Base-by-base conservation (phyloP, 345 rosid genomes). In the Salix viminalis region DNA sequence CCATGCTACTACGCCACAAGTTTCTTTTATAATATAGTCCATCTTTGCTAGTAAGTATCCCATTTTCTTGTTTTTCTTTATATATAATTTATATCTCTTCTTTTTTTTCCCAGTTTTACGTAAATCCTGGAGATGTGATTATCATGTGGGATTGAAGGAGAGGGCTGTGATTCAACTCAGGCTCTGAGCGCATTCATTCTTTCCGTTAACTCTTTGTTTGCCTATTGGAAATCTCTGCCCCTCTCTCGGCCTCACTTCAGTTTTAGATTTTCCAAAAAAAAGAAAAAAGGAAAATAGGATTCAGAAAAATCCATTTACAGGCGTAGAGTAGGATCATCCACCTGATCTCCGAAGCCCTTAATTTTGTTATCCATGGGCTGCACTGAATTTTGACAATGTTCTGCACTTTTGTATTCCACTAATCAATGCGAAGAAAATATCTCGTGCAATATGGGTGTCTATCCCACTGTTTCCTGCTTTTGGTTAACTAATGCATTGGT, bases 301-400 rank as follows among this genome's bases (percentile, higher is more conserved):
- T 42, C 14, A n/a, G 34, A 13, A 18, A 18, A 42, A 56, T 24
- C 56, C 61, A 12, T 69, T 48, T 18, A 5, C 52, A 28, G 74
- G 19, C 34, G 10, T 30, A 39, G 79, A 11, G 10, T 6, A 58
- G 61, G 69, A 21, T 67, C 21, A 21, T 21, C 39, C 67, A 37
- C 52, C 64, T 66, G 67, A 72, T 39, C 52, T 26, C 50, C 5
- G 73, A 24, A 26, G 68, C 44, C 71, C 76, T 16, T 28, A 16
- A 26, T 77, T 77, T 77, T 70, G 75, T 39, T 21, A 37, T 19
- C 12, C 67, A 26, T 21, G 67, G 76, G 66, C 72, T 39, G 4
- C 11, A 46, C 56, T 67, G 71, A 30, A 65, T 67, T 78, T 78
- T 72, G 72, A 65, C 37, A 9, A 23, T 37, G 14, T 64, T 23